Evolutionary conservation across 2,329 filamentous ascomycete species (phyloP), one percentile per base, ranked within the genome.

Genomic region (Botrytis medusae): DNA sequence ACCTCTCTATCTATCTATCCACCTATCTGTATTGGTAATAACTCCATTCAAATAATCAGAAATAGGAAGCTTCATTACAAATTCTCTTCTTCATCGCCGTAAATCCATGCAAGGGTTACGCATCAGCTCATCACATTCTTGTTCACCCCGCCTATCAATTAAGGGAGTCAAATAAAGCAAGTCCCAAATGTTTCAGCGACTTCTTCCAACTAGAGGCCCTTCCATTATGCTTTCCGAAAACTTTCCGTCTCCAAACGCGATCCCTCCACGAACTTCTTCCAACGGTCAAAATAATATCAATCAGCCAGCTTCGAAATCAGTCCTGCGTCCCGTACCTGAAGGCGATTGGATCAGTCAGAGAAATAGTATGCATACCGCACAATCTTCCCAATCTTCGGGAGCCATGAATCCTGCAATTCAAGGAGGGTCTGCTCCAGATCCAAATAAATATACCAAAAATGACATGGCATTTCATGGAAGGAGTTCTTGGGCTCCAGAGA

Each of bases 261-360:
- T 94, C 72, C 92, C 93, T 32, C 90, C 91, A 4, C 88, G 92
- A 75, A 93, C 90, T 63, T 94, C 92, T 72, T 93, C 91, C 1
- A 89, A 88, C 73, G 85, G 86, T 76, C 84, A 86, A 75, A 82
- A 82, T 48, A 75, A 78, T 48, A 77, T 78, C 65, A 78, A 76
- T 72, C 73, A 76, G 61, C 73, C 72, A 20, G 64, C 76, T 4
- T 74, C 77, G 4, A 81, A 80, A 69, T 71, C 78, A n/a, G 83
- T 86, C 40, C 82, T 90, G 34, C 85, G 83, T 32, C 85, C 88
- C 51, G 85, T 92, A 37, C 82, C 88, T 34, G 91, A 93, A 80
- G 85, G 85, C 72, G 86, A 90, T 83, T 91, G 88, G 90, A 84
- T 90, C 70, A 82, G 83, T 74, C 84, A 86, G n/a, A 70, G 77